phyloP scores from a whole-genome alignment of 371 early-diverging fungal species.

The Circinella minor region DNA sequence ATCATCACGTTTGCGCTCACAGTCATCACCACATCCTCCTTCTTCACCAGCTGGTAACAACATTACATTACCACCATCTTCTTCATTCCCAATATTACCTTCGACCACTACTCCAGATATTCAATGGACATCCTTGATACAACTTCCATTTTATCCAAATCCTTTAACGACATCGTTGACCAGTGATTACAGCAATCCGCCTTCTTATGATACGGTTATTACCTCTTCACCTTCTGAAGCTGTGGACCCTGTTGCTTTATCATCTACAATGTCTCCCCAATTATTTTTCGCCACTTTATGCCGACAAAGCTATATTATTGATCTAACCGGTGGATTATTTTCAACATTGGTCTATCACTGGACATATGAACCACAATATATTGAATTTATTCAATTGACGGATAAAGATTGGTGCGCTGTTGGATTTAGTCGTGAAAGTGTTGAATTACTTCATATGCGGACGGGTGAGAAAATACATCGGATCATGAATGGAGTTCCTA shows the following conservation, averaged over 20 bases:
- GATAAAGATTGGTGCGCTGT: conserved; percentile 39
- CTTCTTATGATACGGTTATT: conserved; percentile 47
- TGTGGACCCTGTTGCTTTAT: conserved; percentile 47
- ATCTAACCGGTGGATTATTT: conserved; percentile 39
- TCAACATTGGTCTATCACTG: conserved; percentile 45
- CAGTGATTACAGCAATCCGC: conserved; percentile 44
- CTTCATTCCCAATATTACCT: conserved; percentile 8
- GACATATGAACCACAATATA: conserved; percentile 40
- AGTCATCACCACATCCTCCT: conserved; percentile 12
- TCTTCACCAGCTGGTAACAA: neutral
- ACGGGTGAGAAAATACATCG: conserved; percentile 34
- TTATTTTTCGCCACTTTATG: conserved; percentile 50
- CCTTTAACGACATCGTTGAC: conserved; percentile 38
- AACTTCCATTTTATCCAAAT: conserved; percentile 52
- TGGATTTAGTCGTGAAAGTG: conserved; percentile 40
- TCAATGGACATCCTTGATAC: conserved; percentile 49
- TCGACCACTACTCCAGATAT: conserved; percentile 21
- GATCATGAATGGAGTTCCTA: conserved; percentile 42
- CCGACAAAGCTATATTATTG: conserved; percentile 49
- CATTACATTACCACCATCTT: conserved; percentile 10
- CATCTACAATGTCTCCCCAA: conserved; percentile 42
- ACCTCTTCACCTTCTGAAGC: conserved; percentile 28
- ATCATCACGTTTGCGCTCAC: conserved; percentile 4
- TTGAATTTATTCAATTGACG: conserved; percentile 40
- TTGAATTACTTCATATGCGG: conserved; percentile 38